Base-by-base conservation (phyloP, 257 asterid species). In the Henckelia pumila region DNA sequence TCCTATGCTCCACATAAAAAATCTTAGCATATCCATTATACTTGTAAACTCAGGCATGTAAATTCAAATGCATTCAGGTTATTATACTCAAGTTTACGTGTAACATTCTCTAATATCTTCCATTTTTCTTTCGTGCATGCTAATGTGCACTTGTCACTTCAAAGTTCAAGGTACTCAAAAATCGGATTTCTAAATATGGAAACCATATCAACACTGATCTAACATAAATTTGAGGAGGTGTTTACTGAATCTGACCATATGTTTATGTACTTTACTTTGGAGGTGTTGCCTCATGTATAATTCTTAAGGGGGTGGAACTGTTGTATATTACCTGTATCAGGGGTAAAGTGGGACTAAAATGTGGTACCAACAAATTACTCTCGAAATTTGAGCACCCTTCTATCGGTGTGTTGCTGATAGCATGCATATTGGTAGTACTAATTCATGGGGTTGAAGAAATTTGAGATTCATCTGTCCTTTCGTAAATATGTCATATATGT, bases 401-500 rank as follows among this genome's bases (percentile, higher is more conserved):
- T 0, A 8, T 8, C 3, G 14, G 16, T 35, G 14, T 35, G 14
- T 35, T 6, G 47, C 47, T 8, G 47, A 10, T 8, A 35, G 47
- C 47, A 35, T 35, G 47, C 16, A 35, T 35, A 35, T 35, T 4
- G 9, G 47, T 19, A 66, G 60, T 24, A 44, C 28, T 55, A 35
- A 7, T 25, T 47, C 52, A 21, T 5, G 23, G 35, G 32, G n/a
- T 32, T 32, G 11, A 35, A 11, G 50, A 35, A 28, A 40, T 29
- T 33, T 6, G 49, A 11, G 55, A 57, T 49, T 30, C 35, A 16
- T 26, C 19, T 33, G 13, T 68, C 44, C 21, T 3, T 19, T 52
- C 70, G 55, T 50, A 40, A 30, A 57, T 65, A 40, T 9, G 14
- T n/a, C n/a, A n/a, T n/a, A n/a, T n/a, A n/a, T 44, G 53, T 3